These are phyloP conservation scores for Talaromyces funiculosus DNA, from an alignment of 2,329 filamentous ascomycete genomes.

Conservation along the genomic window DNA sequence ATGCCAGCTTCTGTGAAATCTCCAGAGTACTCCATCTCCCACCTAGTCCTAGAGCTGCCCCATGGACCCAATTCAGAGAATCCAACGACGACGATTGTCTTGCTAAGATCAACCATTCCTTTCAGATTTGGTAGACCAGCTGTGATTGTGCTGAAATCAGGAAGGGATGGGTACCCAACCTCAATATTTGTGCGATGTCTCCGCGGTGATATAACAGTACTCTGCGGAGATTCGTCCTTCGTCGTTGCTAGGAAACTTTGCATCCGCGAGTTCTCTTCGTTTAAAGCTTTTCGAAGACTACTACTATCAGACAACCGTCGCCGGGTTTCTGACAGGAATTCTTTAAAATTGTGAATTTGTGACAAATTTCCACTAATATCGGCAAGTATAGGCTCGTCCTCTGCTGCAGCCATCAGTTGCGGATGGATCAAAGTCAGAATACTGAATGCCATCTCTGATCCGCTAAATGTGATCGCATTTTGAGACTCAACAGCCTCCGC, in stretches of 20 bases:
- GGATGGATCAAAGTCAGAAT: constrained; percentile 92
- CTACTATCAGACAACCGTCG: constrained; percentile 93
- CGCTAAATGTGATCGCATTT: constrained; percentile 93
- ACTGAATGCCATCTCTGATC: constrained; percentile 99
- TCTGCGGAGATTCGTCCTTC: too few relatives aligned
- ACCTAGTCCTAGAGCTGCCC: constrained; percentile 96
- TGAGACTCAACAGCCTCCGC: constrained; percentile 77
- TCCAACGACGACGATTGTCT: constrained; percentile 93
- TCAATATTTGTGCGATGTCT: constrained; percentile 67
- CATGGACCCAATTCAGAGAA: constrained; percentile 91
- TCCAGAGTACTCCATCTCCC: constrained; percentile 98
- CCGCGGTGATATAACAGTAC: neutral
- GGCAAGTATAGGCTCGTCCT: constrained; percentile 89
- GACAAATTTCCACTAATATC: constrained; percentile 96
- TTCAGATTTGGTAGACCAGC: constrained; percentile 83
- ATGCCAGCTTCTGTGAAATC: constrained; percentile 96
- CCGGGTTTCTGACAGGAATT: constrained; percentile 85
- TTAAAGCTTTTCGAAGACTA: constrained; percentile 86
- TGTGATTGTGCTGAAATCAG: neutral
- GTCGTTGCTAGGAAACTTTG: too few relatives aligned
- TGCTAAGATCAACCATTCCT: constrained; percentile 97
- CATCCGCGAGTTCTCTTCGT: constrained; percentile 98
- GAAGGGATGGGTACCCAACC: constrained; percentile 71
- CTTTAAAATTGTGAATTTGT: constrained; percentile 92
- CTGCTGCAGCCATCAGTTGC: constrained; percentile 87